phyloP scores from a whole-genome alignment of 768 basidiomycete genomes.

The Naganishia vaughanmartiniae region DNA sequence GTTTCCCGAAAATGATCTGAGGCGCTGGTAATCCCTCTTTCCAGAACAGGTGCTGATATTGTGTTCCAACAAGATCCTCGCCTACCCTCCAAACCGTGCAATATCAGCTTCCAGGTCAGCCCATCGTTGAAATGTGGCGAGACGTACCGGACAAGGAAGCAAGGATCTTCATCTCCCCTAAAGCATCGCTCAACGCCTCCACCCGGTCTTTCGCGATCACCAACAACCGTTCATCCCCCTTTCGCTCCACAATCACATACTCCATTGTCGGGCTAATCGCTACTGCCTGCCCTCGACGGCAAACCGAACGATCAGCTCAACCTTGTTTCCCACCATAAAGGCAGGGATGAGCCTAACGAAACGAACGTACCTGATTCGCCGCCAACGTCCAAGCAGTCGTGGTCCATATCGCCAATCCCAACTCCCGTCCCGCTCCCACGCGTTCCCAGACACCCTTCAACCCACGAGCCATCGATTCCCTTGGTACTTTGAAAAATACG shows the following conservation, averaged over 20 bases:
- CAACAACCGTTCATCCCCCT: slow-evolving; percentile 40
- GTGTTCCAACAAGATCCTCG: slow-evolving; percentile 61
- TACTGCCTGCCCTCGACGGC: slow-evolving; percentile 65
- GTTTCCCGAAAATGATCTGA: slow-evolving; percentile 65
- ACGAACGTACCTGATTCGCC: slow-evolving; percentile 75
- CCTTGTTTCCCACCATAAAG: not conserved
- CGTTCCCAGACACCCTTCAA: slow-evolving; percentile 35
- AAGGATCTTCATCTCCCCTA: slow-evolving; percentile 49
- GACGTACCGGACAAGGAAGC: slow-evolving; percentile 46
- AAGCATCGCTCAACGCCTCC: slow-evolving; percentile 42
- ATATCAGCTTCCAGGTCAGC: not conserved
- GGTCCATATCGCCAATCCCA: slow-evolving; percentile 83
- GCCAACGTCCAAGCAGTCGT: slow-evolving; percentile 97
- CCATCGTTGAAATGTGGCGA: slow-evolving; percentile 30
- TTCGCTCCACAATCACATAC: slow-evolving; percentile 54
- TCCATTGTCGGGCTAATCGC: slow-evolving; percentile 72
- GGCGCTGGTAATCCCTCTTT: slow-evolving; percentile 43
- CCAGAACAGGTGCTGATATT: slow-evolving; percentile 65
- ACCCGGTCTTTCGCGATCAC: slow-evolving; percentile 54
- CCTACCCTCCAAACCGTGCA: slow-evolving; percentile 41
- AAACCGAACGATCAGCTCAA: slow-evolving; percentile 2
- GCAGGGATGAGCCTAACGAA: not conserved
- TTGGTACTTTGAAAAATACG: slow-evolving; percentile 68
- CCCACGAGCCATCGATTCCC: slow-evolving; percentile 39
- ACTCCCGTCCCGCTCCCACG: slow-evolving; percentile 34